Base-by-base conservation (phyloP, 495 filamentous ascomycete species). In the Penicillium nucicola region DNA sequence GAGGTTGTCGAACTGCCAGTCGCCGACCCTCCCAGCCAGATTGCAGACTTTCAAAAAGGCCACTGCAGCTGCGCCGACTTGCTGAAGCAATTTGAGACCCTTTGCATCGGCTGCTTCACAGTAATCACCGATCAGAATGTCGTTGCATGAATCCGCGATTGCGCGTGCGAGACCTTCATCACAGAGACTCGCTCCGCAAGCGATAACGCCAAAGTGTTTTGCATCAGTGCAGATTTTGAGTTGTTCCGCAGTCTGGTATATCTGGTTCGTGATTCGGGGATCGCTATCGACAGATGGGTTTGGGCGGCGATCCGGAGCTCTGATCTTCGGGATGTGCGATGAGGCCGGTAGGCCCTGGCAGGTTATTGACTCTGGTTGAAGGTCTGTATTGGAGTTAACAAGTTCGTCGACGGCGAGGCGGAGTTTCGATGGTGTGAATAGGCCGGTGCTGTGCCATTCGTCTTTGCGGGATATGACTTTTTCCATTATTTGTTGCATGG, bases 41-140 rank as follows among this genome's bases (percentile, higher is more conserved):
- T 50, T 41, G n/a, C 53, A 60, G 1, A 55, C 12, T 36, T 60
- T 60, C 13, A 64, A 32, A 18, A 60, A 64, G 1, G 56, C 40
- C n/a, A 56, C 39, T 2, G 56, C 60, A 0, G 50, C 60, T 7
- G 50, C 60, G 5, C 56, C 60, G 15, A 17, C 40, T 25, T 45
- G 31, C 38, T 64, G 56, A 1, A 64, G 42, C 2, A 53, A 22
- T 8, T 41, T 33, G 5, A 60, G 37, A 0, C 28, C 44, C 25
- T 46, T 36, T 5, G 34, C 44, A 30, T 50, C 48, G 3, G 60
- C 53, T 6, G 48, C 60, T 42, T 64, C 60, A 39, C 53, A 60
- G 42, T 64, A 64, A 20, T 64, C 60, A 3, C 53, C 60, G 13
- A 60, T 64, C 23, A 60, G 28, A 9, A 64, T 44, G 22, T 64